A percentile compares a stretch with the other conserved stretches of the same genome.
These are phyloP conservation scores for Discostella stelligeroides DNA, from an alignment of 108 stramenopile species.

Conservation along the genomic window DNA sequence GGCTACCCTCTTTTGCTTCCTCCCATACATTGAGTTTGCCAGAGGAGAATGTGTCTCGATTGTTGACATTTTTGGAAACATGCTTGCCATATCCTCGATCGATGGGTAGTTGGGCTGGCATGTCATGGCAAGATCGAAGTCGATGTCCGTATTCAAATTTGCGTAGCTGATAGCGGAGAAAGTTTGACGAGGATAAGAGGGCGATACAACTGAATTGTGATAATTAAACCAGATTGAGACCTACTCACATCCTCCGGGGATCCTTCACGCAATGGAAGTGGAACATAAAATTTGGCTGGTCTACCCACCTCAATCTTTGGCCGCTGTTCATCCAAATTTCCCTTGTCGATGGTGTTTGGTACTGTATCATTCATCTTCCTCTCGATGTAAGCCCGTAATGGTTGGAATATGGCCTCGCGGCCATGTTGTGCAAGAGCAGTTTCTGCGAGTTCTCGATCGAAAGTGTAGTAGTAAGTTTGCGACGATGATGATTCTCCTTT, in stretches of 20 bases:
- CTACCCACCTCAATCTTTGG: slow-evolving; percentile 45
- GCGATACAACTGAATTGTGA: too few relatives aligned
- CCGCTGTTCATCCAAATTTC: slow-evolving; percentile 45
- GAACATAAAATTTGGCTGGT: slow-evolving; percentile 56
- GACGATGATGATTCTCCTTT: neutral
- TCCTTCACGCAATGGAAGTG: slow-evolving; percentile 63
- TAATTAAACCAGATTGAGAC: neutral
- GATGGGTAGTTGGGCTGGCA: slow-evolving; percentile 69
- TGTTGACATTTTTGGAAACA: slow-evolving; percentile 57
- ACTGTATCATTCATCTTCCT: slow-evolving; percentile 58
- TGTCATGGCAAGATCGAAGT: slow-evolving; percentile 58
- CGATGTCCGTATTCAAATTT: slow-evolving; percentile 47
- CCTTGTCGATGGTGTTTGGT: slow-evolving; percentile 49
- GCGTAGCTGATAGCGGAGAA: slow-evolving; percentile 18
- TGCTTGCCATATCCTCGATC: slow-evolving; percentile 59
- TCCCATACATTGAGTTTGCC: slow-evolving; percentile 45
- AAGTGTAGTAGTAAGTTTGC: slow-evolving; percentile 22
- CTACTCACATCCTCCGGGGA: slow-evolving; percentile 54
- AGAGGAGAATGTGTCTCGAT: slow-evolving; percentile 33
- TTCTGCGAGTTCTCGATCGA: slow-evolving; percentile 30
- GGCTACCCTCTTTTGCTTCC: slow-evolving; percentile 64
- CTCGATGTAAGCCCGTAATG: slow-evolving; percentile 65
- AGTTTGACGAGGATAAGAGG: too few relatives aligned
- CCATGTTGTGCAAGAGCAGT: slow-evolving; percentile 28
- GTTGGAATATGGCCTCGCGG: slow-evolving; percentile 35